These are phyloP conservation scores for Coccomyxa sp. DNA, from an alignment of 139 green algal species.

Conservation along the genomic window DNA sequence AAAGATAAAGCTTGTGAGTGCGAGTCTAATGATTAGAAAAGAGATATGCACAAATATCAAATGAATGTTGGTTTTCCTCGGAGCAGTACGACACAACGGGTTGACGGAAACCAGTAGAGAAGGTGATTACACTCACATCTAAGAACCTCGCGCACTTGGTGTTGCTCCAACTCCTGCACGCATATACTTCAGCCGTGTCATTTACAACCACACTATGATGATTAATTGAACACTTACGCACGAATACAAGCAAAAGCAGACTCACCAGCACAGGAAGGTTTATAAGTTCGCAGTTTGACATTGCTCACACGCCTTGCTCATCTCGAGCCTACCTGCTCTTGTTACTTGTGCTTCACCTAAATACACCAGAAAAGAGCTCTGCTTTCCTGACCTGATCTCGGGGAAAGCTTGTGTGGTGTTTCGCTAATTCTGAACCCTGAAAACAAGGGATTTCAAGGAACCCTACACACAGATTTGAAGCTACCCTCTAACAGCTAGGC, in stretches of 20 bases:
- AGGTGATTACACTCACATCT: slow-evolving; percentile 45
- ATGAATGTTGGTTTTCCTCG: background rate
- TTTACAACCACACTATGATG: background rate
- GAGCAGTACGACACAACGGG: background rate
- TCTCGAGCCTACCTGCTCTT: too few species aligned
- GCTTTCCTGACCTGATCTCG: too few species aligned
- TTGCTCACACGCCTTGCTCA: background rate
- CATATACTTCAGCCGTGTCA: background rate
- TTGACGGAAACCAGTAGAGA: background rate
- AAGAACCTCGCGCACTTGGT: slow-evolving; percentile 76
- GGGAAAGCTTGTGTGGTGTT: too few species aligned
- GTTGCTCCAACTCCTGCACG: slow-evolving; percentile 65
- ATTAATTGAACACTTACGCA: background rate
- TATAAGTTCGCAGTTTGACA: slow-evolving; percentile 45
- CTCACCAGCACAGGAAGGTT: slow-evolving; percentile 36
- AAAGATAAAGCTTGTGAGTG: background rate
- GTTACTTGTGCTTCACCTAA: too few species aligned
- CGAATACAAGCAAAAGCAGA: background rate
- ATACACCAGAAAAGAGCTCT: too few species aligned
- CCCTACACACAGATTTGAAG: too few species aligned
- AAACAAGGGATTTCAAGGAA: too few species aligned
- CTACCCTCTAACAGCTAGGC: too few species aligned
- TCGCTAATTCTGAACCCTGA: too few species aligned
- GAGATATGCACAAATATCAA: background rate
- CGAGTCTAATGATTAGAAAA: background rate